Conservation (phyloP, 495 filamentous ascomycete species). For the Penicillium waksmanii region DNA sequence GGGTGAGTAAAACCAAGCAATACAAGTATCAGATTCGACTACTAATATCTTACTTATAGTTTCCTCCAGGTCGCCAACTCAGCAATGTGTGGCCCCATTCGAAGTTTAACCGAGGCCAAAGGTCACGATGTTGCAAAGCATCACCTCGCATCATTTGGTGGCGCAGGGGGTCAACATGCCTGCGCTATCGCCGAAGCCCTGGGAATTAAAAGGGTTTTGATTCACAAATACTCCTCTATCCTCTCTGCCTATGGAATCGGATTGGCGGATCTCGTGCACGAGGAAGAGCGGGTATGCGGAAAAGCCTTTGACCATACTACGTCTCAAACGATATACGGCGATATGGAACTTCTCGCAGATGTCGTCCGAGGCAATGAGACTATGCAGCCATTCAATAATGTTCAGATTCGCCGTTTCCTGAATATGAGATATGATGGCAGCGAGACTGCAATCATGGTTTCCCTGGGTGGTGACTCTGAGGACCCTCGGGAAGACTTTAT, state of each 20-base stretch:
- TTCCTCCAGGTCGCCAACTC: conserved; percentile 44
- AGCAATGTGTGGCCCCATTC: conserved; percentile 41
- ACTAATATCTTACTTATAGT: conserved; percentile 16
- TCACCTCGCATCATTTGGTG: conserved; percentile 85
- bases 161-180: conserved; percentile 91
- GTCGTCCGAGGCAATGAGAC: conserved; percentile 1
- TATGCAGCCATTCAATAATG: conserved; percentile 25
- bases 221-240: conserved; percentile 90
- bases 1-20: conserved; percentile 8
- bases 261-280: conserved; percentile 87
- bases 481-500: conserved; percentile 81
- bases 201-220: conserved; percentile 79
- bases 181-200: conserved; percentile 87
- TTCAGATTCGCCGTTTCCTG: conserved; percentile 35
- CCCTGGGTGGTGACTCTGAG: conserved; percentile 41
- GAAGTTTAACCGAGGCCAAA: conserved; percentile 83
- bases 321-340: conserved; percentile 51
- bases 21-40: neutral
- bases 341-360: conserved; percentile 48
- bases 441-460: conserved; percentile 50
- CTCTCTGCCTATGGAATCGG: conserved; percentile 95
- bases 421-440: conserved; percentile 52
- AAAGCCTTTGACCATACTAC: conserved; percentile 58
- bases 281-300: conserved; percentile 56
- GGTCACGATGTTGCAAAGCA: conserved; percentile 88